Evolutionary conservation across 768 basidiomycete genomes (phyloP), one percentile per base, ranked within the genome.

Genomic region (Tylopilus felleus): DNA sequence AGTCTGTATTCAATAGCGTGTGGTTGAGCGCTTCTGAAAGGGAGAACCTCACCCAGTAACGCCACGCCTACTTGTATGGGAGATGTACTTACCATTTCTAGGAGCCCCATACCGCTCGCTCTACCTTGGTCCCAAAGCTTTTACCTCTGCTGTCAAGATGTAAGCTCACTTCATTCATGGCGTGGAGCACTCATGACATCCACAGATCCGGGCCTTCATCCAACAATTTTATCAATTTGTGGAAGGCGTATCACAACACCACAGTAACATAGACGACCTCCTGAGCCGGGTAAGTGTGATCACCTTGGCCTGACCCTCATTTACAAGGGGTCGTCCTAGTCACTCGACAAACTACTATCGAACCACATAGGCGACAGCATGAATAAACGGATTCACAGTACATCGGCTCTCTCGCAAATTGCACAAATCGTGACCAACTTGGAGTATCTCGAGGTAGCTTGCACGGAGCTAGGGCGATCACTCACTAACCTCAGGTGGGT

Each of bases 111-210:
- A 49, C 93, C 94, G 5, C 75, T 86, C 52, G 76, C 77, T 25
- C 76, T 99, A 38, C 94, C 97, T 1, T 99, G 96, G 90, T 98
- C 96, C 0, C 88, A 90, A 67, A 89, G 90, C 1, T 98, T 98
- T 71, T 90, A 93, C 61, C 75, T 90, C n/a, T 96, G 92, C 63
- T 98, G 96, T 67, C 88, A 91, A 75, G 84, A 90, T 65, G 91
- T 91, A 68, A 27, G 53, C 19, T 35, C n/a, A 14, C 43, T 19
- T 57, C 33, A 38, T 49, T 49, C 8, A 21, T 46, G 39, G 4
- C 5, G 9, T 25, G 50, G 16, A 43, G 17, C 25, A 41, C 56
- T 48, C 57, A 52, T 51, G 21, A 46, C 38, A 14, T 27, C 41
- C 25, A 27, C 73, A 96, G 85, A 89, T 96, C 55, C 85, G 92